phyloP scores from a whole-genome alignment of 2,329 filamentous ascomycete species.

The Elsinoe necatrix region DNA sequence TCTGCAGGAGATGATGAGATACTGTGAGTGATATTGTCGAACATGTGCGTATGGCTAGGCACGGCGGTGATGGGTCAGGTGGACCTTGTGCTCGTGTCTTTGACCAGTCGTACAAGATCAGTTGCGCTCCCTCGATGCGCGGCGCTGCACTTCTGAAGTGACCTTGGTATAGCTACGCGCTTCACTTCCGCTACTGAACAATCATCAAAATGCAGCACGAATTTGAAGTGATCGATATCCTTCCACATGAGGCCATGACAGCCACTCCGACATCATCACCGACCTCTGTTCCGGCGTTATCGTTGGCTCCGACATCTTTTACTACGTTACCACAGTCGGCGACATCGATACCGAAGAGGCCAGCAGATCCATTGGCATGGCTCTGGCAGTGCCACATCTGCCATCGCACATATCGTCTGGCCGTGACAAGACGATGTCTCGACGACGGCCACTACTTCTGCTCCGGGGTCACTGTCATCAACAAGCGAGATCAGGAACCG shows the following conservation, averaged over 20 bases:
- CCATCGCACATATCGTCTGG: slow-evolving; percentile 39
- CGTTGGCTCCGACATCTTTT: neutral
- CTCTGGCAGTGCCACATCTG: slow-evolving; percentile 49
- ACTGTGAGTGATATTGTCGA: neutral
- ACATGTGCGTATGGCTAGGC: neutral
- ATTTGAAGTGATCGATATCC: neutral
- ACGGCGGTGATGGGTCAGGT: neutral
- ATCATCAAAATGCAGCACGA: neutral
- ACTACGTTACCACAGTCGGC: neutral
- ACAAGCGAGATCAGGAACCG: slow-evolving; percentile 26
- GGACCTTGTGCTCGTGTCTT: neutral
- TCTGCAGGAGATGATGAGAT: neutral
- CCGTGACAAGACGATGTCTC: slow-evolving; percentile 45
- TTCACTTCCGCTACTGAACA: neutral
- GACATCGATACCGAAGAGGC: neutral
- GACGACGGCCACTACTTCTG: slow-evolving; percentile 49
- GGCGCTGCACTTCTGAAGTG: neutral
- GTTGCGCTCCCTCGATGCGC: neutral
- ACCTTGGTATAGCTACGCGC: neutral
- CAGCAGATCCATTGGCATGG: slow-evolving; percentile 36
- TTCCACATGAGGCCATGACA: neutral
- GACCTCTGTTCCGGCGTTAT: neutral
- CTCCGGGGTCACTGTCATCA: slow-evolving; percentile 36
- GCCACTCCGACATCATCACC: neutral
- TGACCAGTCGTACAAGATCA: neutral